phyloP scores from a whole-genome alignment of 2,329 filamentous ascomycete species.

The Penicillium griseofulvum region DNA sequence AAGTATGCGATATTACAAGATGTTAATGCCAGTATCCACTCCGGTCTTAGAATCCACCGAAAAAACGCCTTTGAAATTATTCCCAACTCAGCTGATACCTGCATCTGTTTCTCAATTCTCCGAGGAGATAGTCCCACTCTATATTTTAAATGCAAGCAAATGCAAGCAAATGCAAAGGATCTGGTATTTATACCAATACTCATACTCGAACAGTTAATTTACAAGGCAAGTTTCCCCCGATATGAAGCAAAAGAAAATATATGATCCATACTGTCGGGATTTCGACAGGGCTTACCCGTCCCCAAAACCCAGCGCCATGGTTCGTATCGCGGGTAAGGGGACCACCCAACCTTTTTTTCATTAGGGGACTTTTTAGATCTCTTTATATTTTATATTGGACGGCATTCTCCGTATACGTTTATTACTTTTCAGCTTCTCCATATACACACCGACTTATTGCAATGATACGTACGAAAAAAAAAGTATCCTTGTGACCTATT shows the following conservation, averaged over 20 bases:
- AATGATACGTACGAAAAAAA: too few relatives aligned
- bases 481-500: too few relatives aligned
- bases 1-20: neutral
- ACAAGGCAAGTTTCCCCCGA: too few relatives aligned
- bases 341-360: neutral
- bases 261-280: conserved; percentile 30
- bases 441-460: too few relatives aligned
- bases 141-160: neutral
- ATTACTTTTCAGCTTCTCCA: too few relatives aligned
- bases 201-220: too few relatives aligned
- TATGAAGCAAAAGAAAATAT: neutral
- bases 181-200: neutral
- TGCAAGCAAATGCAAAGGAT: neutral
- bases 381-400: too few relatives aligned
- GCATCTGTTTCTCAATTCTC: conserved; percentile 3
- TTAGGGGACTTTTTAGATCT: too few relatives aligned
- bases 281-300: conserved; percentile 12
- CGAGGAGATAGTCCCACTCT: neutral
- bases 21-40: conserved; percentile 6
- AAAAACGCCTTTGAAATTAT: conserved; percentile 5
- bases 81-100: neutral
- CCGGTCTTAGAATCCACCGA: conserved; percentile 4
- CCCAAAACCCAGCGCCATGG: conserved; percentile 36
- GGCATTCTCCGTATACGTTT: too few relatives aligned
- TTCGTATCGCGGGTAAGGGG: conserved; percentile 30